Evolutionary conservation across 1,284 basidiomycete genomes (phyloP).

Genomic region (Leccinum griseonigrum): DNA sequence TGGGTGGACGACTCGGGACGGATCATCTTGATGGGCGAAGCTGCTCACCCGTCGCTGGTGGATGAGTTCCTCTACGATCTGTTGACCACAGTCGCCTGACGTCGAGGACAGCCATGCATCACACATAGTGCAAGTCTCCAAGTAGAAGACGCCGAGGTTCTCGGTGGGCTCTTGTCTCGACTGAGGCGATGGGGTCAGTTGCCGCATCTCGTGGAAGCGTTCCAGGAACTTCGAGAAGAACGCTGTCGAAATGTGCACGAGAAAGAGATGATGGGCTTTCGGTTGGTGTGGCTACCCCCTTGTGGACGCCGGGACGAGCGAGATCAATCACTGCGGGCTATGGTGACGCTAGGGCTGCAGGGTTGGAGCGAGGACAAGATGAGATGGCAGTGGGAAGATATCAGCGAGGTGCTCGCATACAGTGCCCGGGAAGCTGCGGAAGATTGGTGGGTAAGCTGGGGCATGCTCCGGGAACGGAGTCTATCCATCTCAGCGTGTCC

Average conservation of each 20-base stretch:
- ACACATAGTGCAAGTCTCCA: conserved; percentile 29
- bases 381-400: conserved; percentile 37
- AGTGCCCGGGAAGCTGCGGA: conserved; percentile 39
- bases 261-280: conserved; percentile 11
- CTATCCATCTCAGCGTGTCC: conserved; percentile 3
- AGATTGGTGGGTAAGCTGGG: conserved; percentile 44
- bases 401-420: conserved; percentile 38
- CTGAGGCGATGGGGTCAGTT: conserved; percentile 37
- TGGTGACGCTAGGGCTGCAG: conserved; percentile 12
- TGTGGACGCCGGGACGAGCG: conserved; percentile 12
- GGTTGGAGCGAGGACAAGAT: conserved; percentile 30
- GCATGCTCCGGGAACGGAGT: conserved; percentile 28
- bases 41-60: conserved; percentile 40
- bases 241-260: conserved; percentile 19
- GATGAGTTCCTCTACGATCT: neutral
- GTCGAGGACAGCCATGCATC: conserved; percentile 26
- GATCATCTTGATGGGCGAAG: conserved; percentile 42
- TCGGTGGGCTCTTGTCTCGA: conserved; percentile 43
- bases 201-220: conserved; percentile 36
- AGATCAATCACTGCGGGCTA: conserved; percentile 15
- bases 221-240: conserved; percentile 39
- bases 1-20: conserved; percentile 34
- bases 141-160: conserved; percentile 39
- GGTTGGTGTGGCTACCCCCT: conserved; percentile 17
- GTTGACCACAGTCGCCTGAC: conserved; percentile 1